Conservation (phyloP, 345 rosid genomes). For the Aurinia saxatilis region DNA sequence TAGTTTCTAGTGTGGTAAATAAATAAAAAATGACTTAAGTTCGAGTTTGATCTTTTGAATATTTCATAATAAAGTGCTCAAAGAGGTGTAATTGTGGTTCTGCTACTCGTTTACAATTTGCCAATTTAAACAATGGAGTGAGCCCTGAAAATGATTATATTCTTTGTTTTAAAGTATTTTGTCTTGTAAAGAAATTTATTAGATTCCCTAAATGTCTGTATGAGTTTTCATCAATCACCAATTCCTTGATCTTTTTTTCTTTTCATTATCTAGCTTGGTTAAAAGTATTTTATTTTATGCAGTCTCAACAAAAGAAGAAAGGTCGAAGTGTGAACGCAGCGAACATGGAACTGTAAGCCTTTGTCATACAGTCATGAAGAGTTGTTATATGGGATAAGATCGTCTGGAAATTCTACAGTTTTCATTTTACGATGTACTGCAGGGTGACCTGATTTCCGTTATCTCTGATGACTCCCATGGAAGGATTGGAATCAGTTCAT, state of each 20-base stretch:
- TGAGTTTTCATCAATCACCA: conserved; percentile 4
- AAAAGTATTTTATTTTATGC: conserved; percentile 17
- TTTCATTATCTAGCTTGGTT: background rate
- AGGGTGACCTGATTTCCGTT: conserved; percentile 10
- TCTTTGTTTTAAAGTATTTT: too few relatives aligned
- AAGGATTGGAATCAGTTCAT: conserved; percentile 3
- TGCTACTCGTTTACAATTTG: conserved; percentile 19
- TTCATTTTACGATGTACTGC: background rate
- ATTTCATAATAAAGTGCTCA: conserved; percentile 2
- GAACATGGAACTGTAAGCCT: conserved; percentile 38
- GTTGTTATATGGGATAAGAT: background rate
- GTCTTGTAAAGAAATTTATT: too few relatives aligned
- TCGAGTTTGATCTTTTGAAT: background rate
- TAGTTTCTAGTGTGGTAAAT: conserved; percentile 9
- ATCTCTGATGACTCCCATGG: conserved; percentile 15
- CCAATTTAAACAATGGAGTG: conserved; percentile 25
- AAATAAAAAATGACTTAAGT: background rate
- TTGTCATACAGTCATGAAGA: background rate
- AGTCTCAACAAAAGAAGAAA: conserved; percentile 22
- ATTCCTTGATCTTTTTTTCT: conserved; percentile 1
- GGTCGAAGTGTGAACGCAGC: conserved; percentile 18
- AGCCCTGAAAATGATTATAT: too few relatives aligned
- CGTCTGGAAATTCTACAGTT: background rate
- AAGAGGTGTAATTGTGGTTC: conserved; percentile 1
- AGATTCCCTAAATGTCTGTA: too few relatives aligned